Percentiles rank a stretch among this genome's conserved stretches.
Conservation (phyloP, 192 early-diverging fungal species). For the Coemansia sp. region DNA sequence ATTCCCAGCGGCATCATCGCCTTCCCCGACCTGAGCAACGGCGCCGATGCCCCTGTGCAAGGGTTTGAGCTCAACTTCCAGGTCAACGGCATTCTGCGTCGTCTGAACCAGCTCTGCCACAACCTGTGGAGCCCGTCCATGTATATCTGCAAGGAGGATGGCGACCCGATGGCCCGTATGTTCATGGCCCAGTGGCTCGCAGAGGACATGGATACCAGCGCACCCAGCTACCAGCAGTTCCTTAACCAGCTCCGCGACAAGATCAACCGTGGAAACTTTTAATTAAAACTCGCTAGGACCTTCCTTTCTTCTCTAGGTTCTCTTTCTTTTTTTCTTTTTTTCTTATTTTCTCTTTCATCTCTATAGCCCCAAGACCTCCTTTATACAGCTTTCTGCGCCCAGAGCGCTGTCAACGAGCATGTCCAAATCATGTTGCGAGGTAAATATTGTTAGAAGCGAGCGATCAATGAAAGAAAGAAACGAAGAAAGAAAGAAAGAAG, state of each 20-base stretch:
- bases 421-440: no score
- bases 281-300: no score
- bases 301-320: no score
- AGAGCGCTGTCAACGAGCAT: no score
- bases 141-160: constrained; percentile 90
- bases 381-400: no score
- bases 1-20: constrained; percentile 58
- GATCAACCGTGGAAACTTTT: constrained; percentile 56
- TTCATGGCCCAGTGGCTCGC: constrained; percentile 84
- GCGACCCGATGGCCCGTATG: constrained; percentile 74
- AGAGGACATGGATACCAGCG: constrained; percentile 84
- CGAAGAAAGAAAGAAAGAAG: not conserved
- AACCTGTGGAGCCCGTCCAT: constrained; percentile 69
- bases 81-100: constrained; percentile 72
- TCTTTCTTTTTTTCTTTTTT: not conserved
- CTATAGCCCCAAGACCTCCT: not conserved
- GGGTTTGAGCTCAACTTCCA: constrained; percentile 72
- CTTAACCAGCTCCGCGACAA: constrained; percentile 71
- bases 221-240: constrained; percentile 76
- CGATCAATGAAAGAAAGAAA: not conserved
- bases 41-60: constrained; percentile 56
- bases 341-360: not conserved
- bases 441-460: no score
- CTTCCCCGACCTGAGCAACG: constrained; percentile 74
- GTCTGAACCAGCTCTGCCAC: constrained; percentile 66